Evolutionary conservation across 225 moss, liverwort and hornwort species (phyloP), one percentile per base, ranked within the genome.

Genomic region (Sphagnum contortum): DNA sequence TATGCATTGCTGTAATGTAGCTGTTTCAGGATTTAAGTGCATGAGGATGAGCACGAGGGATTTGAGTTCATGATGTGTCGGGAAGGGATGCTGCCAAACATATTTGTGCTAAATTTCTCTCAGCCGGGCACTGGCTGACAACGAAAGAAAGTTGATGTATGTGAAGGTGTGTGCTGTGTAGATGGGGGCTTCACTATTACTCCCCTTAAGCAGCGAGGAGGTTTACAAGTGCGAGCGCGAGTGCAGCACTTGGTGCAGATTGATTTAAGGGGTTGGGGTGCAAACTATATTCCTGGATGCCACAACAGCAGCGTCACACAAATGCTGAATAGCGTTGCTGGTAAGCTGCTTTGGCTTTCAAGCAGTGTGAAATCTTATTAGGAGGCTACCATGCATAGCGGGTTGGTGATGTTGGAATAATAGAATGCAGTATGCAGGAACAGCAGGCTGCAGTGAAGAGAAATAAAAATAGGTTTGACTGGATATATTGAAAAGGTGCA

Each of bases 221-320:
- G 77, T 74, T 87, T 82, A 62, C 87, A 86, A 65, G 73, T 74
- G 59, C 82, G 87, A 47, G 81, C 89, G 61, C 71, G 85, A 75
- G 89, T 92, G 66, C 87, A 89, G 70, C 92, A 92, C 47, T 69
- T 82, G 50, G 89, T 89, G 62, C 83, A 92, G 74, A 89, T 92
- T 75, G 92, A 92, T 75, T 71, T 92, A 62, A 92, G 88, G 78
- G 92, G 92, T 69, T 92, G 89, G 89, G 92, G 92, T 69, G 87
- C 80, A 64, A 89, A 87, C 68, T 72, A 77, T 69, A 57, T 92
- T 57, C 92, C 92, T 55, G 63, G 73, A 48, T 89, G 83, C 57
- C 89, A 92, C 76, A 80, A 86, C 63, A 87, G 88, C 59, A 76
- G 74, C 61, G 85, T 92, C 49, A 77, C 89, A 60, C 87, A 92